Evolutionary conservation across 129 eudicot genomes (phyloP).

Genomic region (Kitagawia praeruptora): DNA sequence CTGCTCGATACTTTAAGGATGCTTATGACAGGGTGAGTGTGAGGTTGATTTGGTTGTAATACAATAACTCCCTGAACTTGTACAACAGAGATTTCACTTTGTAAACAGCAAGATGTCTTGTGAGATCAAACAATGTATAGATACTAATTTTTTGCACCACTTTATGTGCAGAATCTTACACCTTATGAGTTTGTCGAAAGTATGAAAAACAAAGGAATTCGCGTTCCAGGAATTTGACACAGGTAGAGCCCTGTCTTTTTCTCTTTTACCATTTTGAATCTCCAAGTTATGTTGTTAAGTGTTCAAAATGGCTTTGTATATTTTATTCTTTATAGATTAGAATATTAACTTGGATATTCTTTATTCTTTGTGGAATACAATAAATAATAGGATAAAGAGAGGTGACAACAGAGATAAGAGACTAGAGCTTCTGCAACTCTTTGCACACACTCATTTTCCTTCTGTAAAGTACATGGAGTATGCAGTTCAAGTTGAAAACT

Average conservation of each 20-base stretch:
- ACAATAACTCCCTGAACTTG: background rate
- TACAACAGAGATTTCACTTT: background rate
- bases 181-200: slow-evolving; percentile 95
- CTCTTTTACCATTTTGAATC: background rate
- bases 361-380: slow-evolving; percentile 8
- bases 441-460: slow-evolving; percentile 85
- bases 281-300: background rate
- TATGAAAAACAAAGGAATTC: slow-evolving; percentile 97
- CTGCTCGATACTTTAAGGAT: slow-evolving; percentile 98
- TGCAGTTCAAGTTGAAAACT: slow-evolving; percentile 88
- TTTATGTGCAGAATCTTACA: slow-evolving; percentile 49
- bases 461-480: slow-evolving; percentile 97
- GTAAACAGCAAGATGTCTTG: background rate
- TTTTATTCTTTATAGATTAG: background rate
- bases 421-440: slow-evolving; percentile 76
- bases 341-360: background rate
- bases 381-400: slow-evolving; percentile 67
- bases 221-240: slow-evolving; percentile 99
- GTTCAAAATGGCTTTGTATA: background rate
- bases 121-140: background rate
- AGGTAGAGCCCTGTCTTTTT: slow-evolving; percentile 38
- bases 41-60: background rate
- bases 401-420: slow-evolving; percentile 97
- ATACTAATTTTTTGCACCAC: slow-evolving; percentile 16
- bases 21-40: slow-evolving; percentile 84